Evolutionary conservation across 2,329 filamentous ascomycete species (phyloP), one percentile per base, ranked within the genome.

Genomic region (Allantophomopsis cytisporea): DNA sequence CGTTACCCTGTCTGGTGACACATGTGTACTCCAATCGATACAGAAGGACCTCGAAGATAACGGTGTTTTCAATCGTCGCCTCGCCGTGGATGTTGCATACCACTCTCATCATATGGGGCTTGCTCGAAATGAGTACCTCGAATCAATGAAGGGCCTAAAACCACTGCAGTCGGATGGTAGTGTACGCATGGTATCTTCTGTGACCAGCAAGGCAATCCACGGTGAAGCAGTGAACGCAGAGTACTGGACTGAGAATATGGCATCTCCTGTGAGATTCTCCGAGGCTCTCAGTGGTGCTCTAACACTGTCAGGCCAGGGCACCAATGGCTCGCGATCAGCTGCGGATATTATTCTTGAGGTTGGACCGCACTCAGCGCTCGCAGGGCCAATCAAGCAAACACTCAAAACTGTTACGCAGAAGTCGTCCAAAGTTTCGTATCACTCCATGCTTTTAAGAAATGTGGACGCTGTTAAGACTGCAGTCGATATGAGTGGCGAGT

Each of bases 171-270:
- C 13, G 2, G 6, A 7, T 4, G n/a, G 7, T 14, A 14, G 13
- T n/a, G 18, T 20, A 36, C 18, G 7, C 60, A 56, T 63, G 41
- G 7, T 28, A 10, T 67, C 64, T 0, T 60, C 63, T 0, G 57
- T 65, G 12, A 36, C 14, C 3, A 15, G 35, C 5, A 20, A 12
- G 2, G 6, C 3, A 14, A 17, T 17, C 6, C 3, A 34, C 7
- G 31, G 31, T 3, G 7, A 7, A n/a, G n/a, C 6, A 14, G 2
- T 36, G 10, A 15, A 38, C n/a, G 21, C 41, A 5, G 14, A 28
- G 3, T 71, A 71, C 45, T 71, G 67, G 67, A 51, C 53, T 3
- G 44, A 50, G 4, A 70, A 69, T 39, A 47, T 70, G 45, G 53
- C 60, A 2, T 61, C 58, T 1, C 57, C 57, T 2, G 66, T 70